phyloP scores from a whole-genome alignment of 2,329 filamentous ascomycete species.

The Zalaria obscura region DNA sequence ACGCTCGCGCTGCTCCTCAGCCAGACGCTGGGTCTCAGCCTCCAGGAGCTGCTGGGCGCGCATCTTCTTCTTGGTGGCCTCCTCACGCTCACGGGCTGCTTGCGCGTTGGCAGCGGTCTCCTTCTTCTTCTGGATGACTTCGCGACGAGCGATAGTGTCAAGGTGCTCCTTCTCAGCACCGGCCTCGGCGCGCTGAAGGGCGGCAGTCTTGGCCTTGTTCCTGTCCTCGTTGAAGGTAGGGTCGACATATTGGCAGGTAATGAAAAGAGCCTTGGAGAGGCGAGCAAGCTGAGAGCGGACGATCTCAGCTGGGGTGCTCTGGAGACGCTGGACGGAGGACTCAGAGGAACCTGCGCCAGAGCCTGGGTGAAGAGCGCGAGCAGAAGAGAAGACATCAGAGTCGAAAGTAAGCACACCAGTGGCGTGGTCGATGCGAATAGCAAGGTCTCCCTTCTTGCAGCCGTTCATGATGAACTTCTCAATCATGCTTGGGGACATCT shows the following conservation, averaged over 20 bases:
- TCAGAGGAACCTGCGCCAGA: constrained; percentile 79
- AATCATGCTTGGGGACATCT: constrained; percentile 78
- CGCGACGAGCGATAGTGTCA: constrained; percentile 72
- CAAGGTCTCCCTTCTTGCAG: constrained; percentile 97
- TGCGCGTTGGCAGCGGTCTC: constrained; percentile 82
- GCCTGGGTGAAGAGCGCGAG: constrained; percentile 79
- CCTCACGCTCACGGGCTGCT: constrained; percentile 82
- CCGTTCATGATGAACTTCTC: constrained; percentile 99
- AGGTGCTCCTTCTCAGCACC: constrained; percentile 87
- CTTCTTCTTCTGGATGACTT: constrained; percentile 92
- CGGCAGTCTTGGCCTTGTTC: constrained; percentile 63
- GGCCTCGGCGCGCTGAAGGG: constrained; percentile 66
- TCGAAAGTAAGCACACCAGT: constrained; percentile 94
- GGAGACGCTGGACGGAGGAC: constrained; percentile 80
- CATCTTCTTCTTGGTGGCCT: constrained; percentile 73
- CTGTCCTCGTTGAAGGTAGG: constrained; percentile 74
- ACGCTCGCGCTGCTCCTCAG: constrained; percentile 84
- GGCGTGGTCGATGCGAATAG: constrained; percentile 91
- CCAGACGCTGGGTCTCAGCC: constrained; percentile 75
- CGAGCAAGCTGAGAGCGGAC: constrained; percentile 88
- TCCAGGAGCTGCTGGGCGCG: constrained; percentile 80
- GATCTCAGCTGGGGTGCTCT: constrained; percentile 96
- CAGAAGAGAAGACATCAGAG: constrained; percentile 93
- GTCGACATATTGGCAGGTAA: constrained; percentile 93
- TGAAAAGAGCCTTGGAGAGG: constrained; percentile 77